Evolutionary conservation across 1,284 basidiomycete species (phyloP).

Genomic region (Thecaphora frezii): DNA sequence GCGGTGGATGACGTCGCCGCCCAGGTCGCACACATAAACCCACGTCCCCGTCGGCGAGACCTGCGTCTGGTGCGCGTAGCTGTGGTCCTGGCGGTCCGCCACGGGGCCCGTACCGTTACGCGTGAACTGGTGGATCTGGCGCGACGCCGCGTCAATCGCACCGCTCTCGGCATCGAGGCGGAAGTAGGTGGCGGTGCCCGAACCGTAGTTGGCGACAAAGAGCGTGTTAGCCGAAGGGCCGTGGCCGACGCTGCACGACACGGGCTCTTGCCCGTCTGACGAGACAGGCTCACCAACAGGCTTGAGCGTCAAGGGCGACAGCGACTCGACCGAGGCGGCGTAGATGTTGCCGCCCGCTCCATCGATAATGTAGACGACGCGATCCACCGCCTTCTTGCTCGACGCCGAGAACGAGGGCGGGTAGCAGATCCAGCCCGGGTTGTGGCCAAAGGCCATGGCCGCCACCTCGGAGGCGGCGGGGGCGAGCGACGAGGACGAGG

Average conservation of each 20-base stretch:
- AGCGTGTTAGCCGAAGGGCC: constrained; percentile 7
- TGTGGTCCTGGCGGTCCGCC: constrained; percentile 34
- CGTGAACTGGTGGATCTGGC: constrained; percentile 25
- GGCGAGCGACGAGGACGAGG: constrained; percentile 21
- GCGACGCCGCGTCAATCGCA: constrained; percentile 5
- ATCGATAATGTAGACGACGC: not conserved
- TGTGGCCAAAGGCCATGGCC: not conserved
- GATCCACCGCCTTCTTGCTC: not conserved
- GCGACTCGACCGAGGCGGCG: not conserved
- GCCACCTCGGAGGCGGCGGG: not conserved
- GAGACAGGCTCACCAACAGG: not conserved
- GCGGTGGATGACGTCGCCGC: constrained; percentile 45
- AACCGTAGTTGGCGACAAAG: constrained; percentile 40
- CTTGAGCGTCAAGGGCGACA: not conserved
- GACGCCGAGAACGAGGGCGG: not conserved
- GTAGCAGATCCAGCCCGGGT: not conserved
- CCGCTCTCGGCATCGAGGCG: constrained; percentile 12
- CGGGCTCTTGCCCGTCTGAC: constrained; percentile 15
- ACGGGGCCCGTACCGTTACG: constrained; percentile 31
- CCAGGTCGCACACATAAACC: constrained; percentile 46
- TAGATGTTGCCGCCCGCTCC: not conserved
- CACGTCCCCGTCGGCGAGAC: constrained; percentile 24
- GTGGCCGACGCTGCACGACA: constrained; percentile 20
- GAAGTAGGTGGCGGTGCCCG: constrained; percentile 21
- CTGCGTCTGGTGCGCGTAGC: constrained; percentile 45